These are phyloP conservation scores for Lactuca sativa DNA, from an alignment of 129 eudicot species.

Conservation along the genomic window DNA sequence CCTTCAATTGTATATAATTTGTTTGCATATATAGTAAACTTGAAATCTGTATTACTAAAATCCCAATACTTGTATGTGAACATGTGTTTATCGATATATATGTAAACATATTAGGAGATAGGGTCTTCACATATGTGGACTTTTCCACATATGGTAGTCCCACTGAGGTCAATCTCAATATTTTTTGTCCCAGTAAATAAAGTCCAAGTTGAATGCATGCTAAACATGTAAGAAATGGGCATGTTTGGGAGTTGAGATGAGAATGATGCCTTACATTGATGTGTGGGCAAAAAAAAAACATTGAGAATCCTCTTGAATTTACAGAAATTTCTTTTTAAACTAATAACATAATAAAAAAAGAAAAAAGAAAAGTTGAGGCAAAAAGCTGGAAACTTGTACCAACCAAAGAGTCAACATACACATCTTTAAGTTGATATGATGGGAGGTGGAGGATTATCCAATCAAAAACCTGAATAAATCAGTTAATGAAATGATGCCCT, in stretches of 20 bases:
- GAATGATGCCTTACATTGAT: conserved; percentile 31
- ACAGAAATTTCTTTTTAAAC: conserved; percentile 32
- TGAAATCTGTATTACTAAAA: too few relatives aligned
- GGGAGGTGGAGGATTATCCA: conserved; percentile 40
- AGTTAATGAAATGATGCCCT: conserved; percentile 69
- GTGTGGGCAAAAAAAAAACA: conserved; percentile 29
- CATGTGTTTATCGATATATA: too few relatives aligned
- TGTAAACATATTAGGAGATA: too few relatives aligned
- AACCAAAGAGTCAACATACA: conserved; percentile 24
- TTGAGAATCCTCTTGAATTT: conserved; percentile 29
- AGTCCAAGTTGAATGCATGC: too few relatives aligned
- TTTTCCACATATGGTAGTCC: too few relatives aligned
- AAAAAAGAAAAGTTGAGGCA: conserved; percentile 4
- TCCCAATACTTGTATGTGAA: too few relatives aligned
- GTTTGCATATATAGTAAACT: too few relatives aligned
- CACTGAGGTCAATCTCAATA: too few relatives aligned
- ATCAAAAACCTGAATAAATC: conserved; percentile 78
- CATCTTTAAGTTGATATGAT: conserved; percentile 14
- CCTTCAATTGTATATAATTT: conserved; percentile 56
- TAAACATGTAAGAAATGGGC: too few relatives aligned
- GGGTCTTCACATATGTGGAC: too few relatives aligned
- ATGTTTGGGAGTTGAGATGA: conserved; percentile 8
- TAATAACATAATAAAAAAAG: conserved; percentile 20
- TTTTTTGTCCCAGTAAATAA: too few relatives aligned
- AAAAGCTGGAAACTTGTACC: conserved; percentile 17